Conservation (phyloP, 495 filamentous ascomycete genomes). For the Penicillium herquei region DNA sequence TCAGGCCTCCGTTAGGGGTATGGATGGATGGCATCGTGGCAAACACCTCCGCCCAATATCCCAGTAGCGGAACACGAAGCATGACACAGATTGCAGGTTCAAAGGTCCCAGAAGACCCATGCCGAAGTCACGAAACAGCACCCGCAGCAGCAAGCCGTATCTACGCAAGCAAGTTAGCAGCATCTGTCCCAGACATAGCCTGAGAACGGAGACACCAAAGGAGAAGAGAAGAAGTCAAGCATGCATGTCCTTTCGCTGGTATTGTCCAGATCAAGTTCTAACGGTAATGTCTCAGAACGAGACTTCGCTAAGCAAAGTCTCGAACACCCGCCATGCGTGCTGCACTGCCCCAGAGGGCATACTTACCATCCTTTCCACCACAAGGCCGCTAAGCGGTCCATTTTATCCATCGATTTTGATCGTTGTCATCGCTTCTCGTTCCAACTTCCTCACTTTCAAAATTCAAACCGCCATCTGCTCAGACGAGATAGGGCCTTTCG, state of each 20-base stretch:
- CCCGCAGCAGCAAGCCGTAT: constrained; percentile 17
- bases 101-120: not conserved
- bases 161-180: constrained; percentile 19
- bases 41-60: not conserved
- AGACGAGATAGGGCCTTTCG: not conserved
- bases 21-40: no score
- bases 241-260: constrained; percentile 54
- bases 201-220: constrained; percentile 11
- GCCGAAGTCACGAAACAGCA: not conserved
- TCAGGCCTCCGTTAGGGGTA: no score
- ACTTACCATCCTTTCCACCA: not conserved
- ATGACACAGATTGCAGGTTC: no score
- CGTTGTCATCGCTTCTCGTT: no score
- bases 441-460: no score
- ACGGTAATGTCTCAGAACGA: constrained; percentile 52
- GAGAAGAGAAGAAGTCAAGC: constrained; percentile 18
- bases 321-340: constrained; percentile 41
- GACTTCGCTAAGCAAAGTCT: constrained; percentile 25
- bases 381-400: not conserved
- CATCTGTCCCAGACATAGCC: constrained; percentile 9
- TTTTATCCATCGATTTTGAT: not conserved
- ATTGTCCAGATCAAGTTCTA: constrained; percentile 56
- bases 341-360: constrained; percentile 3
- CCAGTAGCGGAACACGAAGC: no score
- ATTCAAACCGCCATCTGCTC: constrained; percentile 3